A percentile compares a stretch with the other conserved stretches of the same genome.
Conservation (phyloP, 2,329 filamentous ascomycete genomes). For the Penicillium sp. region DNA sequence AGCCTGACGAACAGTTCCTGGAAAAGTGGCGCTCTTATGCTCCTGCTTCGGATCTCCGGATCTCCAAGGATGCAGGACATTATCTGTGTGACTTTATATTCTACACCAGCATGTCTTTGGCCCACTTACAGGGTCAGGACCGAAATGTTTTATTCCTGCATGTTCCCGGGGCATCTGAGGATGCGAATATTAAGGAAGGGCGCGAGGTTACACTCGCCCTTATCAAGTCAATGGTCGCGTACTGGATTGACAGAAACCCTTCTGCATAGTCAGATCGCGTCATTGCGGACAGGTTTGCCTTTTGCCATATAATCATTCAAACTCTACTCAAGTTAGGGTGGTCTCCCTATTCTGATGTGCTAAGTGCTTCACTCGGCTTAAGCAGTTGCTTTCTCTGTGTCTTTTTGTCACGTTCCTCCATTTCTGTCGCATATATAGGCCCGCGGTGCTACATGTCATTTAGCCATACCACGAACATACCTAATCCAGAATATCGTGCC, state of each 20-base stretch:
- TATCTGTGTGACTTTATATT: slow-evolving; percentile 79
- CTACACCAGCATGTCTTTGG: slow-evolving; percentile 60
- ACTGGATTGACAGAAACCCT: slow-evolving; percentile 36
- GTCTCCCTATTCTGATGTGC: not conserved
- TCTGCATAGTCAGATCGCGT: slow-evolving; percentile 1
- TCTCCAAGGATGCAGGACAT: slow-evolving; percentile 67
- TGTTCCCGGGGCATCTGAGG: slow-evolving; percentile 60
- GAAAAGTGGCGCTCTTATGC: slow-evolving; percentile 34
- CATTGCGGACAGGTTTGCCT: not conserved
- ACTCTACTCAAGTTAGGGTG: not conserved
- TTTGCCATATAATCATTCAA: not conserved
- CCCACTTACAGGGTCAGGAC: slow-evolving; percentile 29
- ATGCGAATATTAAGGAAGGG: slow-evolving; percentile 43
- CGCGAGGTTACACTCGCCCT: slow-evolving; percentile 41
- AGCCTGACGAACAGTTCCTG: slow-evolving; percentile 36
- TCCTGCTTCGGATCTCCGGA: slow-evolving; percentile 44
- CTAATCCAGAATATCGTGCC: not conserved
- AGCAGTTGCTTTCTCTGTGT: not conserved
- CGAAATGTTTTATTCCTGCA: slow-evolving; percentile 65
- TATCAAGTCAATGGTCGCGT: slow-evolving; percentile 42
- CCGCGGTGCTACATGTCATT: not conserved
- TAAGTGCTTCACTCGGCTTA: not conserved
- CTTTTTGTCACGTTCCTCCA: not conserved
- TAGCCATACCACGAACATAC: not conserved
- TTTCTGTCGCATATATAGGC: not conserved